Conservation (phyloP, 139 green algal species). For the Chlorella vulgaris region DNA sequence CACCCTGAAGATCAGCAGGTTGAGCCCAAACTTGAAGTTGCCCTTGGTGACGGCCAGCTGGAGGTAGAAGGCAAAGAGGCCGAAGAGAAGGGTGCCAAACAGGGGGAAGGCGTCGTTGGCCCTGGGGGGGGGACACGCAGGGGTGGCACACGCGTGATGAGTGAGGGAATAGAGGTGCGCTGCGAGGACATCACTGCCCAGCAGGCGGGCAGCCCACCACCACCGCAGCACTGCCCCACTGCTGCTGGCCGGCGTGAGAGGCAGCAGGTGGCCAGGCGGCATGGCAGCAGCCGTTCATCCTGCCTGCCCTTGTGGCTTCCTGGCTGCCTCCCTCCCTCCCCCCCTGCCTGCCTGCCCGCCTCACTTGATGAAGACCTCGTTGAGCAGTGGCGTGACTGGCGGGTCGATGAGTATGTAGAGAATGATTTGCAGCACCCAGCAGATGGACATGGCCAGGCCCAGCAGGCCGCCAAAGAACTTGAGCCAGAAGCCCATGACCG, state of each 20-base stretch:
- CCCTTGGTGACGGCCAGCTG: constrained; percentile 81
- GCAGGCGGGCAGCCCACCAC: no score
- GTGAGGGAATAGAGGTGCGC: no score
- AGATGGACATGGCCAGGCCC: constrained; percentile 67
- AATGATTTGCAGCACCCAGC: constrained; percentile 94
- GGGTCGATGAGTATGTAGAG: constrained; percentile 90
- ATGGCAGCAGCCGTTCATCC: no score
- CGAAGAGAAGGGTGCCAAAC: constrained; percentile 90
- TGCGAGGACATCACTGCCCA: no score
- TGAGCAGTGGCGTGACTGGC: constrained; percentile 87
- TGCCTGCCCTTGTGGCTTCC: no score
- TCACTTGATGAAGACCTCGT: constrained; percentile 86
- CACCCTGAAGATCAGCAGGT: constrained; percentile 86
- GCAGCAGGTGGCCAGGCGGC: neutral
- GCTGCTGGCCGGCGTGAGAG: no score
- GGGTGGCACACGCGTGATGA: no score
- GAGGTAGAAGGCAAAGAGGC: constrained; percentile 93
- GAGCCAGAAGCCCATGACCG: constrained; percentile 83
- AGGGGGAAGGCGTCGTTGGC: constrained; percentile 83
- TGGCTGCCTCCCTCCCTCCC: no score
- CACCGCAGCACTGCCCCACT: no score
- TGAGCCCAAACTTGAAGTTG: constrained; percentile 91
- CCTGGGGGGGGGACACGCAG: constrained; percentile 17
- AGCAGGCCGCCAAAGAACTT: constrained; percentile 76
- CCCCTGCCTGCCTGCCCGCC: constrained; percentile 19